Conservation (phyloP, 805 yeast species). For the Clavispora phyllophila region DNA sequence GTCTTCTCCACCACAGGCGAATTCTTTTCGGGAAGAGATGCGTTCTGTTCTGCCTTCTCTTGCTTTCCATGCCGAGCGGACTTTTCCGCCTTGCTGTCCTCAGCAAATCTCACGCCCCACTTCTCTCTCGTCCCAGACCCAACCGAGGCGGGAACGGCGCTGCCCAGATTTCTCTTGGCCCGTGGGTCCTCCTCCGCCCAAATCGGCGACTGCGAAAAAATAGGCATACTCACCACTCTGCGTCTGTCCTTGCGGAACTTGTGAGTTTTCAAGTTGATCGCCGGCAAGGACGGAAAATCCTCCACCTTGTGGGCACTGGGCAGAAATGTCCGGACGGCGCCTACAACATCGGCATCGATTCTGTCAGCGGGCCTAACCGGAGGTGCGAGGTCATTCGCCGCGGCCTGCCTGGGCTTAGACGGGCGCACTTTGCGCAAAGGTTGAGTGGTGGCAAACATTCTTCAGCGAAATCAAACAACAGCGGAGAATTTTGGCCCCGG, state of each 20-base stretch:
- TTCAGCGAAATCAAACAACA: not conserved
- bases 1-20: no score
- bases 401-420: not conserved
- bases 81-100: no score
- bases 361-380: constrained; percentile 3
- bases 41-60: no score
- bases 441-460: not conserved
- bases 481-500: not conserved
- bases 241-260: constrained; percentile 7
- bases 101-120: no score
- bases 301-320: constrained; percentile 21
- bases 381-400: not conserved
- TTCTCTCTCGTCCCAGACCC: no score
- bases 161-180: not conserved
- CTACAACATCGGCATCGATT: constrained; percentile 20
- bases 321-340: constrained; percentile 23
- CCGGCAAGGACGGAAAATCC: constrained; percentile 29
- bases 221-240: constrained; percentile 23
- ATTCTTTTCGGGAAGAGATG: no score
- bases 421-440: not conserved
- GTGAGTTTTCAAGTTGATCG: constrained; percentile 19
- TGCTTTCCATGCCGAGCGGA: no score
- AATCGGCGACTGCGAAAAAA: constrained; percentile 1
- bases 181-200: not conserved
- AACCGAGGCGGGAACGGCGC: not conserved